A percentile compares a stretch with the other conserved stretches of the same genome.
Evolutionary conservation across 2,329 filamentous ascomycete species (phyloP).

Genomic region (Hypoxylon sp.): DNA sequence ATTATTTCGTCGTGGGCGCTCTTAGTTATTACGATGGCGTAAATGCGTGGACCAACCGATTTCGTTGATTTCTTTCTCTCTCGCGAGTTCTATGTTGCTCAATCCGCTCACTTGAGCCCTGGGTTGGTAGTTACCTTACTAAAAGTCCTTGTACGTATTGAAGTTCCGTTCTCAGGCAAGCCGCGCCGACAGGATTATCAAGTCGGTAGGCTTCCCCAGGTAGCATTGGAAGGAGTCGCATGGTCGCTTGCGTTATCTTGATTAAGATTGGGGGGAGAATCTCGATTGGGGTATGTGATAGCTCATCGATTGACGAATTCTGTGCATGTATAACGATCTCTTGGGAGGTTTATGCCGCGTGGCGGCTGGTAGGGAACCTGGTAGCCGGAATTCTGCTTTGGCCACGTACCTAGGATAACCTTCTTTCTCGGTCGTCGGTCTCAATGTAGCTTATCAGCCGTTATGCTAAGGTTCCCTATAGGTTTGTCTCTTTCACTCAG

Average conservation of each 20-base stretch:
- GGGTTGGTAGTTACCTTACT: not conserved
- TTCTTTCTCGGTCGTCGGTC: not conserved
- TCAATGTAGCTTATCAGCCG: not conserved
- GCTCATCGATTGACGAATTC: slow-evolving; percentile 33
- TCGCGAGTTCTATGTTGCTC: not conserved
- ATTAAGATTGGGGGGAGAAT: slow-evolving; percentile 22
- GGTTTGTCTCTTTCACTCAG: not conserved
- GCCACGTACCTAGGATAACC: not conserved
- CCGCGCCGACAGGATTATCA: not conserved
- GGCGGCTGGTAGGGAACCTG: slow-evolving; percentile 12
- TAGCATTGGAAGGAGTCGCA: not conserved
- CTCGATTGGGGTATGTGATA: slow-evolving; percentile 28
- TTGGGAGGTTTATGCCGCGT: not conserved
- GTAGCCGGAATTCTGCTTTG: slow-evolving; percentile 22
- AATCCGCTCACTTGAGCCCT: not conserved
- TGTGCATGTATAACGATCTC: slow-evolving; percentile 17
- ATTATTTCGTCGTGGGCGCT: not conserved
- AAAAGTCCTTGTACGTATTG: not conserved
- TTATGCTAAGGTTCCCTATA: not conserved
- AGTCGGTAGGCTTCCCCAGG: slow-evolving; percentile 13
- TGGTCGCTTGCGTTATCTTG: slow-evolving; percentile 40
- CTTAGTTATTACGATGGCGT: not conserved
- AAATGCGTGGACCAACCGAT: not conserved
- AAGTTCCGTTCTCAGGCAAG: too few relatives aligned
- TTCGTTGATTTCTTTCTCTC: not conserved